Evolutionary conservation across 441 rosid species (phyloP).

Genomic region (Corymbia citriodora): DNA sequence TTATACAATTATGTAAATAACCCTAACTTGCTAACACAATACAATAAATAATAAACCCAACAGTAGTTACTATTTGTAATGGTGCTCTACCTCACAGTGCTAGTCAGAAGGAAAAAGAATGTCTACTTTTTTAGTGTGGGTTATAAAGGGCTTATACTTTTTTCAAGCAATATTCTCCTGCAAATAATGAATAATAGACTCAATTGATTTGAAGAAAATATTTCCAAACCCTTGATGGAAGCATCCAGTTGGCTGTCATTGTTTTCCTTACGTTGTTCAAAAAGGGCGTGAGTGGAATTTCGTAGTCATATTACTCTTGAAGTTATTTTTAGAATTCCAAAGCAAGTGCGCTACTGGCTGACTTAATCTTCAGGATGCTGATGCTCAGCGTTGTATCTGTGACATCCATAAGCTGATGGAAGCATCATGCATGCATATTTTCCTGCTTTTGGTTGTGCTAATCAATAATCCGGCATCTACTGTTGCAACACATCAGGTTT

Average conservation of each 20-base stretch:
- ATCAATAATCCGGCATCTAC: background rate
- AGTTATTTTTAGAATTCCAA: background rate
- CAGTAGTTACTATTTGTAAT: background rate
- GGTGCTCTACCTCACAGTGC: background rate
- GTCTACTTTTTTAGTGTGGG: background rate
- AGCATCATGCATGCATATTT: background rate
- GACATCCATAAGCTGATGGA: background rate
- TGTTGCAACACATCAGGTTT: conserved; percentile 19
- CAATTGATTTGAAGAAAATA: background rate
- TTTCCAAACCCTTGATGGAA: background rate
- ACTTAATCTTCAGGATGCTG: background rate
- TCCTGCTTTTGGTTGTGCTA: background rate
- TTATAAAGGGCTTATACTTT: background rate
- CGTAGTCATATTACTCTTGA: background rate
- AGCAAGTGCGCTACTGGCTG: background rate
- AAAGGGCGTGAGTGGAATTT: background rate
- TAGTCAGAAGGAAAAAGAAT: background rate
- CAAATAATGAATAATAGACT: background rate
- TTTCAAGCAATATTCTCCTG: background rate
- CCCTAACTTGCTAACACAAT: too few species aligned
- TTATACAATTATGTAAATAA: too few species aligned
- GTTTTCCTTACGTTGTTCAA: background rate
- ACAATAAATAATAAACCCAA: too few species aligned
- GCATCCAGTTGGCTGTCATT: background rate
- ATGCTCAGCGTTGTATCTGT: background rate